Evolutionary conservation across 306 rosid genomes (phyloP), one percentile per base, ranked within the genome.

Genomic region (barrel medic (Medicago truncatula)): DNA sequence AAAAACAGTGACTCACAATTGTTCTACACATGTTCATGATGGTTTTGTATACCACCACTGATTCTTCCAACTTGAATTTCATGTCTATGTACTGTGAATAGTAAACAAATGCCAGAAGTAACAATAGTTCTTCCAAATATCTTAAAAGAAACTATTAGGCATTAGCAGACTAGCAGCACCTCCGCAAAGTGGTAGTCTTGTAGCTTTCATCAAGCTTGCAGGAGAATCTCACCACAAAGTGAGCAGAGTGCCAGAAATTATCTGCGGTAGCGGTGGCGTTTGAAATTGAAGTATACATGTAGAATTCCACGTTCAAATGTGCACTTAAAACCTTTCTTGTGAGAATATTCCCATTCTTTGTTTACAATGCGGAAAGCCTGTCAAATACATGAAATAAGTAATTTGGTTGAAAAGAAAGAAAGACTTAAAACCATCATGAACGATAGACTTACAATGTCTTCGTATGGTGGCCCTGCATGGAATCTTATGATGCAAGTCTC

Each of bases 401-500:
- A 58, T 28, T 46, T 72, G 64, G 59, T 46, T 41, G 46, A 20
- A 34, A 67, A 13, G 49, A 15, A 13, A 66, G 18, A 40, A 60
- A n/a, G 49, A 28, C 50, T 53, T 18, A 20, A 23, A 1, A 69
- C 9, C 10, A 75, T 72, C 13, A 58, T 60, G 47, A 63, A 65
- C 69, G 80, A 58, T 73, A 65, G 68, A 81, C 94, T 85, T 91
- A 88, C 98, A 20, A 87, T 92, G 79, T 90, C 97, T 75, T 94
- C 98, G 0, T 94, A 90, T 8, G 98, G 98, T 14, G 98, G 98
- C 73, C 97, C 98, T 0, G 98, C 95, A 49, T 91, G 98, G 86
- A 94, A 91, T 77, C 97, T 80, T 78, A 90, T 89, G 73, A 94
- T 90, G 89, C 97, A 94, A 4, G 97, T 91, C 86, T 93, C 97